phyloP scores from a whole-genome alignment of 495 filamentous ascomycete species.

The Aspergillus cavernicola region DNA sequence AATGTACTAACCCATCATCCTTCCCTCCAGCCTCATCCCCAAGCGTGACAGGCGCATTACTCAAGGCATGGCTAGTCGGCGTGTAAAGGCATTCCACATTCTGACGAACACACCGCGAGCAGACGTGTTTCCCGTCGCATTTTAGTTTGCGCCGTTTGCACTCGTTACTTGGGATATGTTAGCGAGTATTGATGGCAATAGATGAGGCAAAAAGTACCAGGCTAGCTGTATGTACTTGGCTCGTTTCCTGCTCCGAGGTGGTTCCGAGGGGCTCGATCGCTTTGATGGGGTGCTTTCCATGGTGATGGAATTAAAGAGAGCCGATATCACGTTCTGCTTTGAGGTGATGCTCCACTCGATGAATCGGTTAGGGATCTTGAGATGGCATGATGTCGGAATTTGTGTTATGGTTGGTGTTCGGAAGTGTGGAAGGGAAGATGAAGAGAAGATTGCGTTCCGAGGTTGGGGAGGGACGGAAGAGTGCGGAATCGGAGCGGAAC shows the following conservation, averaged over 20 bases:
- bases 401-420: background rate
- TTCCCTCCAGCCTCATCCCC: constrained; percentile 20
- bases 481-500: constrained; percentile 1
- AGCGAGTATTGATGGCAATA: background rate
- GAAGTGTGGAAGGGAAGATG: background rate
- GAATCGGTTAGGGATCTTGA: background rate
- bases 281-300: constrained; percentile 7
- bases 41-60: constrained; percentile 8
- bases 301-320: background rate
- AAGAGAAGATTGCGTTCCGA: background rate
- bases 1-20: too few species aligned
- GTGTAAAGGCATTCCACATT: constrained; percentile 67
- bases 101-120: constrained; percentile 66
- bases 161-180: constrained; percentile 55
- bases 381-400: background rate
- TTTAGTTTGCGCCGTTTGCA: constrained; percentile 91
- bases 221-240: constrained; percentile 39
- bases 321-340: background rate
- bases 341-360: background rate
- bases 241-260: constrained; percentile 29
- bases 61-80: constrained; percentile 5
- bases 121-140: constrained; percentile 77
- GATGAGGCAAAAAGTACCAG: constrained; percentile 22
- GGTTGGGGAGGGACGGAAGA: background rate
- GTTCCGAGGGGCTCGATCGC: constrained; percentile 15